Percentiles rank a stretch among this genome's conserved stretches.
These are phyloP conservation scores for Thymus mandschuricus DNA, from an alignment of 257 asterid genomes.

Conservation along the genomic window DNA sequence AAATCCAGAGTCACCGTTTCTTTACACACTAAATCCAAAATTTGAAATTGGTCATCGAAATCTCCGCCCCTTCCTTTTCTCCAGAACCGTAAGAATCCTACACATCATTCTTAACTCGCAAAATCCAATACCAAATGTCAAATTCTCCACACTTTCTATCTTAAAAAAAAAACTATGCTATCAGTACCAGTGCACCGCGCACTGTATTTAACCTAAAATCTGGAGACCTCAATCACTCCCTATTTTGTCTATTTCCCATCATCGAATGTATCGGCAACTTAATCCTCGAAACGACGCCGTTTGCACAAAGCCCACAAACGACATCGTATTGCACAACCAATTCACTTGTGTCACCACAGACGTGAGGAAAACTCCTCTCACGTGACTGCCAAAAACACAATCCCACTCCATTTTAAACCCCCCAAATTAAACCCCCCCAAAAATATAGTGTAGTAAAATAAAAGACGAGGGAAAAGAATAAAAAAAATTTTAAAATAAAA, in stretches of 20 bases:
- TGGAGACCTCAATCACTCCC: background rate
- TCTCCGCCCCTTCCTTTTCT: too few relatives aligned
- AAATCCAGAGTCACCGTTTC: too few relatives aligned
- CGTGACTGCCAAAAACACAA: constrained; percentile 28
- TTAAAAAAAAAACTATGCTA: too few relatives aligned
- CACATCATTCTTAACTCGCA: too few relatives aligned
- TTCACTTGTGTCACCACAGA: constrained; percentile 3
- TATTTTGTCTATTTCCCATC: background rate
- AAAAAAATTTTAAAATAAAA: too few relatives aligned
- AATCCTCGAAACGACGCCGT: background rate
- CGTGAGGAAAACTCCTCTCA: constrained; percentile 22
- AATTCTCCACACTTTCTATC: background rate
- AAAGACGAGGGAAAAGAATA: too few relatives aligned
- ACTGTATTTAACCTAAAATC: background rate
- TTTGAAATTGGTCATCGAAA: too few relatives aligned
- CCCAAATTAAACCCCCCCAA: too few relatives aligned
- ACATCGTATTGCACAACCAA: background rate
- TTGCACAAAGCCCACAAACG: background rate
- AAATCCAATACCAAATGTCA: background rate
- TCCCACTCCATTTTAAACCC: background rate
- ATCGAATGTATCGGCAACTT: background rate
- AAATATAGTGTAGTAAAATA: too few relatives aligned
- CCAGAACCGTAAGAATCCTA: too few relatives aligned
- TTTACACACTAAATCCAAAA: too few relatives aligned
- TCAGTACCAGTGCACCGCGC: too few relatives aligned